phyloP scores from a whole-genome alignment of 495 filamentous ascomycete species.

The Cercophora sp. region DNA sequence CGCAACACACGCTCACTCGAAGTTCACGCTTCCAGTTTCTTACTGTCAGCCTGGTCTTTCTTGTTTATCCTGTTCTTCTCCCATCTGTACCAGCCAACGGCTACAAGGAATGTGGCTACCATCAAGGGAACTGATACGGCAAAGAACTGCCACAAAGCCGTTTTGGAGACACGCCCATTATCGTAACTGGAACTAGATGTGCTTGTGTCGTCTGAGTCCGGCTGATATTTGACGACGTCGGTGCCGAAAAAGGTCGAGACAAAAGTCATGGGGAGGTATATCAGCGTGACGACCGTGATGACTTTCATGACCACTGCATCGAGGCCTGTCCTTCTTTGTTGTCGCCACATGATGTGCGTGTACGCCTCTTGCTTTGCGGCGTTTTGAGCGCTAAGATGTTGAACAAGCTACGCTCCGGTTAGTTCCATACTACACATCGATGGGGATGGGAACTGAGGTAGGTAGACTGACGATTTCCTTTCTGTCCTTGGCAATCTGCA shows the following conservation, averaged over 20 bases:
- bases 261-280: slow-evolving; percentile 2
- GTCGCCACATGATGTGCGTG: slow-evolving; percentile 4
- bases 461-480: background rate
- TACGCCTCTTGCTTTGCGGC: background rate
- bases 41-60: too few relatives aligned
- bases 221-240: slow-evolving; percentile 10
- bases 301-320: slow-evolving; percentile 8
- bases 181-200: background rate
- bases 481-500: background rate
- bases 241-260: slow-evolving; percentile 10
- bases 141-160: background rate
- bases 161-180: background rate
- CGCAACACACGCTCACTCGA: too few relatives aligned
- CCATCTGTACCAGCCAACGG: slow-evolving; percentile 1
- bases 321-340: slow-evolving; percentile 2
- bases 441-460: background rate
- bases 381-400: slow-evolving; percentile 1
- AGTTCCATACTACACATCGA: background rate
- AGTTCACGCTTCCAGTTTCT: too few relatives aligned
- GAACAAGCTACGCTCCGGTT: background rate
- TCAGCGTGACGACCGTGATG: slow-evolving; percentile 6
- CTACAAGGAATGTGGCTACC: background rate
- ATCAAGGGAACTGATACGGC: slow-evolving; percentile 3
- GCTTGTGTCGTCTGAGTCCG: background rate
- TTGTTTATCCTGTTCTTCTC: slow-evolving; percentile 2